Percentiles rank a stretch among this genome's conserved stretches.
Conservation (phyloP, 257 asterid species). For the Asclepias syriaca region DNA sequence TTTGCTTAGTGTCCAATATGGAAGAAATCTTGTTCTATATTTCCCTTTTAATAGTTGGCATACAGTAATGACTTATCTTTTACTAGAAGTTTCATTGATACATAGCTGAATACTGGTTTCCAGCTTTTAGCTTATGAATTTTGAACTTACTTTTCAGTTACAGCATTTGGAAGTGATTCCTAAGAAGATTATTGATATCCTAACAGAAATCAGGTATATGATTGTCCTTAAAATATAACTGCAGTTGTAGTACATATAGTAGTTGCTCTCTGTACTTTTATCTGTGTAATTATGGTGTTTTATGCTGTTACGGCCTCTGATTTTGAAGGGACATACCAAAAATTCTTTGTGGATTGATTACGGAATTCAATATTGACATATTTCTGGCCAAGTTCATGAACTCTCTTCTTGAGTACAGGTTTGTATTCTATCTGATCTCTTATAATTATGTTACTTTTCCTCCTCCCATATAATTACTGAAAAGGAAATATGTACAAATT, state of each 20-base stretch:
- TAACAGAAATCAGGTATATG: slow-evolving; percentile 55
- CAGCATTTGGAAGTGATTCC: slow-evolving; percentile 69
- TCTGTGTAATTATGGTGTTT: neutral
- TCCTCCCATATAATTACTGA: neutral
- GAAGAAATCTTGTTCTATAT: neutral
- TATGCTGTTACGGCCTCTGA: slow-evolving; percentile 12
- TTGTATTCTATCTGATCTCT: neutral
- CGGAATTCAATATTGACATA: slow-evolving; percentile 72
- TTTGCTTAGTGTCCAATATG: neutral
- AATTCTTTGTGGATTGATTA: slow-evolving; percentile 49
- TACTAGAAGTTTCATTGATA: neutral
- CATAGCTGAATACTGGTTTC: neutral
- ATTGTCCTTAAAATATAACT: neutral
- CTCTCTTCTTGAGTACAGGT: slow-evolving; percentile 82
- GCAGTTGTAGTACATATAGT: neutral
- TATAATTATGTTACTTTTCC: neutral
- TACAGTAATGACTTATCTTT: neutral
- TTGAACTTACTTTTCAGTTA: slow-evolving; percentile 42
- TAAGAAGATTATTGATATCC: slow-evolving; percentile 56
- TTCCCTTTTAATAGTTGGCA: neutral
- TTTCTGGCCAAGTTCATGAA: slow-evolving; percentile 62
- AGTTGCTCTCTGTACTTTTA: neutral
- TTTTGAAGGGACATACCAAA: slow-evolving; percentile 59
- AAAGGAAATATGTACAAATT: slow-evolving; percentile 16
- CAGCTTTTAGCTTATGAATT: neutral